Evolutionary conservation across 805 yeast genomes (phyloP).

Genomic region (Saccharomyces jurei): DNA sequence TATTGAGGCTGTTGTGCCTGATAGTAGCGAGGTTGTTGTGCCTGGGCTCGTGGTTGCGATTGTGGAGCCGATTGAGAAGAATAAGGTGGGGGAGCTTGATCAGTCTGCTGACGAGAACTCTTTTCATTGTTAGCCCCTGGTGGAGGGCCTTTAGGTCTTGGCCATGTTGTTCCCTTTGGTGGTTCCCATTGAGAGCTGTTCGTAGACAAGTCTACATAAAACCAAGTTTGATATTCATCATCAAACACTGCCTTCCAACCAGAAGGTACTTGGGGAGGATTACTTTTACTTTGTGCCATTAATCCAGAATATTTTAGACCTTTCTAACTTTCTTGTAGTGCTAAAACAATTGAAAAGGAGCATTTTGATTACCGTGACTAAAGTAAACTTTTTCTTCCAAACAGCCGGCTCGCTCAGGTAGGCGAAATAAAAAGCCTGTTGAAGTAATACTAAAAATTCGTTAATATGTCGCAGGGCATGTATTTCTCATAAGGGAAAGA

Average conservation of each 20-base stretch:
- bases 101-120: constrained; percentile 2
- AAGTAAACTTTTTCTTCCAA: not conserved
- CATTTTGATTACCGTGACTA: not conserved
- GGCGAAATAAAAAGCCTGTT: not conserved
- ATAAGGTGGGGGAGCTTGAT: constrained; percentile 10
- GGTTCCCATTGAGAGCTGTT: constrained; percentile 88
- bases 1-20: constrained; percentile 18
- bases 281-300: constrained; percentile 25
- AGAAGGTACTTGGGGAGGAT: constrained; percentile 47
- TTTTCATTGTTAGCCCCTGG: constrained; percentile 25
- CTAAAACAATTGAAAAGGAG: not conserved
- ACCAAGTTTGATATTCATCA: constrained; percentile 63
- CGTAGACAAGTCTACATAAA: constrained; percentile 65
- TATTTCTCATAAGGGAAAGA: not conserved
- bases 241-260: constrained; percentile 75
- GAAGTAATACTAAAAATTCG: not conserved
- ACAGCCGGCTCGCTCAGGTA: not conserved
- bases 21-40: constrained; percentile 10
- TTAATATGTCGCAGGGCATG: not conserved
- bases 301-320: not conserved
- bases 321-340: not conserved
- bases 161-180: constrained; percentile 52
- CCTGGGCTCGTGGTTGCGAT: constrained; percentile 9
- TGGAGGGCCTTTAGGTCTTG: constrained; percentile 33
- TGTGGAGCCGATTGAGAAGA: constrained; percentile 13